phyloP scores from a whole-genome alignment of 805 yeast species.

The Spathaspora girioi region DNA sequence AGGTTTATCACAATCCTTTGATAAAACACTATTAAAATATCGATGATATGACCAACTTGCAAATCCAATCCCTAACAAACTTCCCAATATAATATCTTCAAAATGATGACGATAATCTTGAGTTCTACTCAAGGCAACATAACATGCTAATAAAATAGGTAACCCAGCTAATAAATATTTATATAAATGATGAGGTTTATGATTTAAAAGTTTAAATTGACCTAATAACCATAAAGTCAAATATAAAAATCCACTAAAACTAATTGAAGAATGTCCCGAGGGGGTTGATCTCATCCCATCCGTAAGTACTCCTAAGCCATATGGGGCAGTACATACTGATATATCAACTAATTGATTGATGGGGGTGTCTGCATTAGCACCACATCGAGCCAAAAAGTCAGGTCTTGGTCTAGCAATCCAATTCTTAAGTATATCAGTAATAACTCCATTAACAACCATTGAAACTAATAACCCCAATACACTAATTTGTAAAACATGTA shows the following conservation, averaged over 20 bases:
- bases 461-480: slow-evolving; percentile 27
- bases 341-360: slow-evolving; percentile 20
- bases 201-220: slow-evolving; percentile 26
- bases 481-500: slow-evolving; percentile 21
- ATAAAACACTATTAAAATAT: slow-evolving; percentile 20
- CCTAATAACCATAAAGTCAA: slow-evolving; percentile 47
- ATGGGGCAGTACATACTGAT: slow-evolving; percentile 30
- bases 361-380: slow-evolving; percentile 24
- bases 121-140: slow-evolving; percentile 30
- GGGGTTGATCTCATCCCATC: slow-evolving; percentile 60
- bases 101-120: slow-evolving; percentile 39
- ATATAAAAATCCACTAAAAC: slow-evolving; percentile 49
- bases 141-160: slow-evolving; percentile 26
- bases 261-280: slow-evolving; percentile 52
- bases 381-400: slow-evolving; percentile 31
- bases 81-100: slow-evolving; percentile 31
- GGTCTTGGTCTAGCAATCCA: slow-evolving; percentile 34
- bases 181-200: slow-evolving; percentile 18
- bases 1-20: slow-evolving; percentile 3
- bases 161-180: slow-evolving; percentile 15
- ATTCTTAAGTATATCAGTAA: slow-evolving; percentile 35
- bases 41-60: slow-evolving; percentile 24
- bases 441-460: slow-evolving; percentile 26
- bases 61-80: slow-evolving; percentile 24
- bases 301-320: slow-evolving; percentile 23